Percentiles rank a stretch among this genome's conserved stretches.
Conservation (phyloP, 192 early-diverging fungal species). For the Anaeromyces robustus region DNA sequence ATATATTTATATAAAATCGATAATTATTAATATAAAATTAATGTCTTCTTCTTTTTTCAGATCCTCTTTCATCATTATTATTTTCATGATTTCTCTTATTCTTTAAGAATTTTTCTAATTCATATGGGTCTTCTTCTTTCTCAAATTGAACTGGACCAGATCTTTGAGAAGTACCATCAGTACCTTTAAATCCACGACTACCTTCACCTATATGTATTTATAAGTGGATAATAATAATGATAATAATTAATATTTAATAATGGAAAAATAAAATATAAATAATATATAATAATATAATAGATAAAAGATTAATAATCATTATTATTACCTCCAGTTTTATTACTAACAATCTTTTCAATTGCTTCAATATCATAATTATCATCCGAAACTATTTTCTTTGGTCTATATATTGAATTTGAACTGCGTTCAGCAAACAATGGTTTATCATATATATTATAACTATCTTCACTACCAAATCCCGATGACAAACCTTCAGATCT, state of each 20-base stretch:
- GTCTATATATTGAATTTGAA: conserved; percentile 66
- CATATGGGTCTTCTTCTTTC: neutral
- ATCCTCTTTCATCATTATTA: neutral
- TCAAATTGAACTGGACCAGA: neutral
- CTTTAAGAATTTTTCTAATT: neutral
- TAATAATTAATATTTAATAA: neutral
- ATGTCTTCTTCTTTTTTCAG: neutral
- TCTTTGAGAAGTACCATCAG: neutral
- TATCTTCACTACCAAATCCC: conserved; percentile 81
- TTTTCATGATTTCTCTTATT: neutral
- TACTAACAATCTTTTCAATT: conserved; percentile 6
- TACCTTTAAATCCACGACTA: neutral
- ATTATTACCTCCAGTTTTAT: conserved; percentile 12
- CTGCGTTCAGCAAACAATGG: conserved; percentile 64
- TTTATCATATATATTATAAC: conserved; percentile 91
- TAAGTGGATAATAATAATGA: neutral
- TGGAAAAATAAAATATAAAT: no score
- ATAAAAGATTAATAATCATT: no score
- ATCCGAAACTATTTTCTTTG: conserved; percentile 28
- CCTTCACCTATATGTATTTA: neutral
- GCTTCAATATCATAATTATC: conserved; percentile 3
- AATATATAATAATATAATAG: no score
- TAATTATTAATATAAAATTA: neutral
- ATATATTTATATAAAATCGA: no score
- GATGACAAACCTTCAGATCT: conserved; percentile 69